Conservation (phyloP, 208 protist species). For the Acanthamoeba sp. region DNA sequence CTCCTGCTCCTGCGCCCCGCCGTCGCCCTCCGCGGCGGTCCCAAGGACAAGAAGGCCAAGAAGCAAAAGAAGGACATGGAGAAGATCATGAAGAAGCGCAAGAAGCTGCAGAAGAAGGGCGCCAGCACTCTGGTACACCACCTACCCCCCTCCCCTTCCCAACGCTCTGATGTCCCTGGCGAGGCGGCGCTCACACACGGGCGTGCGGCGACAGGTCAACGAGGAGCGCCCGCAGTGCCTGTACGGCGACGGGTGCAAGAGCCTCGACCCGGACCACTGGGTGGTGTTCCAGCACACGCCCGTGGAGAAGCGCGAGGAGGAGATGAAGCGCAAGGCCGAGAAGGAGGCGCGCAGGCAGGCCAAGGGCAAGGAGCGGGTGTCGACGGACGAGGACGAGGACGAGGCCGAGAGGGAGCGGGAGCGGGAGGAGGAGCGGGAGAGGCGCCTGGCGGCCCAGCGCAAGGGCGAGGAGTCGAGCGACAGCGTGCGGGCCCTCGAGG, state of each 20-base stretch:
- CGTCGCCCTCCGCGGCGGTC: not conserved
- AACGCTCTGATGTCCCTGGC: too few species aligned
- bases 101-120: conserved; percentile 21
- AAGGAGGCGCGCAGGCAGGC: not conserved
- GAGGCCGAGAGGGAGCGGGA: not conserved
- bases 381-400: conserved; percentile 3
- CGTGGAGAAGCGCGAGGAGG: conserved; percentile 29
- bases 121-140: not conserved
- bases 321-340: not conserved
- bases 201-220: conserved; percentile 33
- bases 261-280: conserved; percentile 41
- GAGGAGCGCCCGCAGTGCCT: conserved; percentile 34
- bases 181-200: too few species aligned
- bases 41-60: conserved; percentile 41
- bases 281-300: conserved; percentile 49
- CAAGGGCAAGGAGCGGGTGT: conserved; percentile 47
- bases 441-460: not conserved
- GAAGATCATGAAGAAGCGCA: conserved; percentile 56
- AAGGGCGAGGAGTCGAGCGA: conserved; percentile 1
- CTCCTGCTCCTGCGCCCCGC: not conserved
- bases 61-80: conserved; percentile 55
- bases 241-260: conserved; percentile 19
- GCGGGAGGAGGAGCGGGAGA: not conserved
- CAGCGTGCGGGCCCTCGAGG: not conserved
- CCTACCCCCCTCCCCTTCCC: too few species aligned